Conservation (phyloP, 1,139 yeast species). For the Candida freyschussii region DNA sequence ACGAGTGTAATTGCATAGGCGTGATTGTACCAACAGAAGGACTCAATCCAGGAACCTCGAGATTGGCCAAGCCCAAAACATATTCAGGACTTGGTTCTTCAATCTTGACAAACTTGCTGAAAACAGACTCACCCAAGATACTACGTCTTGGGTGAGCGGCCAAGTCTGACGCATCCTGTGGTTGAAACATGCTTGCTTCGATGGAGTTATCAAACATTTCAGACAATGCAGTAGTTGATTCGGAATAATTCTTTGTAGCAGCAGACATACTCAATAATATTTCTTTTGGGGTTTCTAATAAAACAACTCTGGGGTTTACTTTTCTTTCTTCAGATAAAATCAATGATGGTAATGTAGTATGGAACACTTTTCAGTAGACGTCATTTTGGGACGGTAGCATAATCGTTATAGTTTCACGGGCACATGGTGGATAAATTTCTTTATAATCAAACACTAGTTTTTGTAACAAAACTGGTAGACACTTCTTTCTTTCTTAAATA, state of each 20-base stretch:
- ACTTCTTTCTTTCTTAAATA: conserved; percentile 1
- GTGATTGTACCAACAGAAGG: conserved; percentile 30
- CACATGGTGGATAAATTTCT: conserved; percentile 20
- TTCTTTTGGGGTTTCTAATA: conserved; percentile 2
- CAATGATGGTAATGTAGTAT: conserved; percentile 4
- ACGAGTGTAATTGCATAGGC: conserved; percentile 51
- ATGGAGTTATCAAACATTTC: conserved; percentile 22
- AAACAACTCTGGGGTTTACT: conserved; percentile 5
- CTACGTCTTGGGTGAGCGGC: conserved; percentile 17
- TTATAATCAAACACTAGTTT: conserved; percentile 4
- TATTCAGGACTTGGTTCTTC: conserved; percentile 20
- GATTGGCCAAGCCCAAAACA: conserved; percentile 18
- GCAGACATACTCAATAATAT: conserved; percentile 2
- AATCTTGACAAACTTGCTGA: conserved; percentile 32
- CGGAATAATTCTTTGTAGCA: conserved; percentile 9
- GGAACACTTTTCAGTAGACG: conserved; percentile 16
- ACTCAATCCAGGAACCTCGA: conserved; percentile 22
- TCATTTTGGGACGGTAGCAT: conserved; percentile 25
- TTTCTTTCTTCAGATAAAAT: conserved; percentile 4
- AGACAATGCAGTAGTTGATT: conserved; percentile 20
- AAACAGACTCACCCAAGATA: conserved; percentile 40
- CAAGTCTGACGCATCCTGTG: conserved; percentile 4
- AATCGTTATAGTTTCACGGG: conserved; percentile 17
- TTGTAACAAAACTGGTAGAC: conserved; percentile 8
- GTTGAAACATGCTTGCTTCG: conserved; percentile 12